Conservation (phyloP, 345 rosid species). For the Moricandia arvensis region DNA sequence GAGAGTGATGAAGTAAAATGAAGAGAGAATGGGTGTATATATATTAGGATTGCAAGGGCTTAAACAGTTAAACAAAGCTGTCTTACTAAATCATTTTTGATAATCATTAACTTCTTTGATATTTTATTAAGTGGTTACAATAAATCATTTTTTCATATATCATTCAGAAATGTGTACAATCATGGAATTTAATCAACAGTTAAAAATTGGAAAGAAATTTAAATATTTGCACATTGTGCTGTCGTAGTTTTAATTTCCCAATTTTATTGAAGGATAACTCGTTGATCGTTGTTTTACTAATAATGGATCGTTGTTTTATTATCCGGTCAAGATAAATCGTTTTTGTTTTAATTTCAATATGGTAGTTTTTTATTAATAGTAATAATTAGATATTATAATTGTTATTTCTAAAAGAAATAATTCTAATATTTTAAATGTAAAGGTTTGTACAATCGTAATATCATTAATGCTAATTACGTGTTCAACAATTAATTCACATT, state of each 20-base stretch:
- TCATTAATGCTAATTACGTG: too few relatives aligned
- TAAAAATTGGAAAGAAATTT: too few relatives aligned
- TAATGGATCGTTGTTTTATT: background rate
- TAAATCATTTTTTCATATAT: background rate
- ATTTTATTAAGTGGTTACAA: background rate
- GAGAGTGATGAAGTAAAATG: slow-evolving; percentile 18
- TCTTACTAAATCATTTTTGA: background rate
- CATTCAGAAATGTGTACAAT: background rate
- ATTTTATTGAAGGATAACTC: background rate
- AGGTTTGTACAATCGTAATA: too few relatives aligned
- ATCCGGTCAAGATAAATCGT: background rate
- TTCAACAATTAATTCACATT: too few relatives aligned
- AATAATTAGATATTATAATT: background rate
- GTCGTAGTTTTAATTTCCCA: background rate
- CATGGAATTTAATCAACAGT: too few relatives aligned
- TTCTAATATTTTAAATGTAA: background rate
- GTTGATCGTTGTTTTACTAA: background rate
- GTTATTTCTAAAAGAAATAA: background rate
- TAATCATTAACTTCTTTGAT: background rate
- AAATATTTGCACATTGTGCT: too few relatives aligned
- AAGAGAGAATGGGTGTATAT: background rate
- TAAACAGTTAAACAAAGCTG: slow-evolving; percentile 5
- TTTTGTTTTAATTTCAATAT: background rate
- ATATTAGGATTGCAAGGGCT: background rate
- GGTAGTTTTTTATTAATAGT: background rate